A percentile compares a stretch with the other conserved stretches of the same genome.
Conservation (phyloP, 2,329 filamentous ascomycete genomes). For the Neonectria punicea region DNA sequence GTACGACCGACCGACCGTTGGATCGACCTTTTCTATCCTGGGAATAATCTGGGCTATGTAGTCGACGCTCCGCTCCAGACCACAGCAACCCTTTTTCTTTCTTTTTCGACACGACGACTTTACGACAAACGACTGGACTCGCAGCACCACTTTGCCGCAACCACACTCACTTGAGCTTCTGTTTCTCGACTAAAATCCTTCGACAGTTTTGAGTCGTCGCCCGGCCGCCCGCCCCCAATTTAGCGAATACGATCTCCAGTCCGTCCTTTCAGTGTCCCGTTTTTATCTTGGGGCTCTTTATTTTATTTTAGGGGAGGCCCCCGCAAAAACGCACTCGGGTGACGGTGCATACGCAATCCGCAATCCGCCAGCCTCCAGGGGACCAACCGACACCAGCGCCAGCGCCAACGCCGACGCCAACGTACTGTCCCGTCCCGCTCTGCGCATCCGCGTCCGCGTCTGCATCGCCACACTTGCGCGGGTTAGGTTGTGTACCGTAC, state of each 20-base stretch:
- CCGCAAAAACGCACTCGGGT: slow-evolving; percentile 29
- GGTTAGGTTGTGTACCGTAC: neutral
- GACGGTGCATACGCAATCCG: slow-evolving; percentile 24
- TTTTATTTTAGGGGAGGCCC: slow-evolving; percentile 28
- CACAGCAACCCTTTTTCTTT: neutral
- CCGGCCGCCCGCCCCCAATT: slow-evolving; percentile 1
- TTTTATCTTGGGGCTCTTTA: slow-evolving; percentile 15
- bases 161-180: slow-evolving; percentile 6
- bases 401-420: slow-evolving; percentile 17
- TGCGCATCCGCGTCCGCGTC: neutral
- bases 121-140: neutral
- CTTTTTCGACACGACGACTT: slow-evolving; percentile 15
- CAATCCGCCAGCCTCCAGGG: slow-evolving; percentile 17
- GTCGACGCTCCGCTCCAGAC: neutral
- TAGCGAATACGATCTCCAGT: slow-evolving; percentile 41
- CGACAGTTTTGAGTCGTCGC: slow-evolving; percentile 10
- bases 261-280: slow-evolving; percentile 24
- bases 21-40: neutral
- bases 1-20: slow-evolving; percentile 6
- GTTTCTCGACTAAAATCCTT: slow-evolving; percentile 8
- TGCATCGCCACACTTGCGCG: slow-evolving; percentile 39
- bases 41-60: slow-evolving; percentile 21
- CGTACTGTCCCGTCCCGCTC: slow-evolving; percentile 18
- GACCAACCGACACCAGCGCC: slow-evolving; percentile 15
- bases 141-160: neutral